Conservation (phyloP, 2,329 filamentous ascomycete species). For the Magnaporthiopsis poae region DNA sequence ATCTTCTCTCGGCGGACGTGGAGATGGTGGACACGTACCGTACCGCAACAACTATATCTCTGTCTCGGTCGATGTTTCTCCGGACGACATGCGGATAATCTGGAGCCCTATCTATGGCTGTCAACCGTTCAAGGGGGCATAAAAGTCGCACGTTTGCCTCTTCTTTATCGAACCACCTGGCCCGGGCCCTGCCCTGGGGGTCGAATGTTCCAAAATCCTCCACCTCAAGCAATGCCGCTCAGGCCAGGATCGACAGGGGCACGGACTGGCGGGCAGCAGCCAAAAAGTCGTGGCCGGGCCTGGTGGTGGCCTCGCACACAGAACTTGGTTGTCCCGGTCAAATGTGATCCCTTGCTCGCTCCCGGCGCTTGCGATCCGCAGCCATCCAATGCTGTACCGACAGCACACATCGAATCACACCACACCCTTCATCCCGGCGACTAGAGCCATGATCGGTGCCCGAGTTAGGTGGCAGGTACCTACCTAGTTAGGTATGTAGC, state of each 20-base stretch:
- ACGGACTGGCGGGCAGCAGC: neutral
- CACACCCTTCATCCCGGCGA: neutral
- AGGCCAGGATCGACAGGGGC: neutral
- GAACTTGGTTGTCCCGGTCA: neutral
- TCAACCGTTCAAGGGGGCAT: neutral
- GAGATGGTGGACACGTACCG: neutral
- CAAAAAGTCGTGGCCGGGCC: neutral
- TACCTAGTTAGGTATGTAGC: too few species aligned
- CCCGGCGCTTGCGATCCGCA: neutral
- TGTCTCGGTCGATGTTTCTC: neutral
- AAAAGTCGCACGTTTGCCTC: neutral
- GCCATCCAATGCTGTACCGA: neutral
- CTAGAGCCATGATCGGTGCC: neutral
- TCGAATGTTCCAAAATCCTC: neutral
- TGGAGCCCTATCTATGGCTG: neutral
- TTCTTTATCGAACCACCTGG: neutral
- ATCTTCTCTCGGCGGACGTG: neutral
- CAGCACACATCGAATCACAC: neutral
- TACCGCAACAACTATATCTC: neutral
- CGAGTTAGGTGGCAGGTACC: neutral
- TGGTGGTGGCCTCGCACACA: neutral
- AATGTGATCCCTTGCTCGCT: neutral
- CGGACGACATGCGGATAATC: neutral
- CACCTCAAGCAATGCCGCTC: neutral
- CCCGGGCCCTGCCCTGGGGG: too few species aligned